These are phyloP conservation scores for Cnidoscolus chayamansa DNA, from an alignment of 441 rosid species.

Conservation along the genomic window DNA sequence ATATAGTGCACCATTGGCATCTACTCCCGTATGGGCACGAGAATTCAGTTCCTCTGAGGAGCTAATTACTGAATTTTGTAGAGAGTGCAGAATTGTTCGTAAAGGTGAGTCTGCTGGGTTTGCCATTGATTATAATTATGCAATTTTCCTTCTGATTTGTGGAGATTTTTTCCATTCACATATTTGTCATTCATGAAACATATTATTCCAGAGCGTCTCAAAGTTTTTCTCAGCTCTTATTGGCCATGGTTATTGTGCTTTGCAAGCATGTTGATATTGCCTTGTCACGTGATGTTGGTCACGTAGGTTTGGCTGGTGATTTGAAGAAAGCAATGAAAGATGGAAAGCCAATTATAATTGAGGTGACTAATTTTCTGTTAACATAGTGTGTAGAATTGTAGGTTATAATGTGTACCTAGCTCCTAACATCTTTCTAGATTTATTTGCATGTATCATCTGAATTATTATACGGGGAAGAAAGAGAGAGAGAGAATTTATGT, in stretches of 20 bases:
- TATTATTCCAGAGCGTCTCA: conserved; percentile 5
- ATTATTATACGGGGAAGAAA: not conserved
- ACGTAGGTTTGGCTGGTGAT: conserved; percentile 92
- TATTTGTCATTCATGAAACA: conserved; percentile 2
- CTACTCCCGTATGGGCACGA: conserved; percentile 93
- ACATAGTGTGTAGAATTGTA: conserved; percentile 5
- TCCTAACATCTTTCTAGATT: not conserved
- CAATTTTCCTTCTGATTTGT: not conserved
- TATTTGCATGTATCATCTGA: not conserved
- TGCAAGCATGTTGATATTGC: conserved; percentile 15
- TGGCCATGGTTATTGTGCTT: conserved; percentile 1
- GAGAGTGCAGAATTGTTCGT: conserved; percentile 99
- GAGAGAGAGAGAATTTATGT: not conserved
- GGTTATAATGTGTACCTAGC: not conserved
- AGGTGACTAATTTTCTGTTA: conserved; percentile 40
- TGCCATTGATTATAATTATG: conserved; percentile 12
- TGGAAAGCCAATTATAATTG: conserved; percentile 96
- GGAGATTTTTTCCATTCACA: not conserved
- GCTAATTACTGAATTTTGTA: conserved; percentile 82
- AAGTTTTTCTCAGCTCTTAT: conserved; percentile 12
- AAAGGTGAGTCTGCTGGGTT: conserved; percentile 53
- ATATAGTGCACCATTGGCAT: conserved; percentile 80
- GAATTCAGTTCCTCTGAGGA: conserved; percentile 82
- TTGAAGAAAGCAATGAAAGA: conserved; percentile 99
- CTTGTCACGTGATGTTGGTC: conserved; percentile 23